Percentiles rank a stretch among this genome's conserved stretches.
These are phyloP conservation scores for Inga oerstediana DNA, from an alignment of 306 rosid genomes.

Conservation along the genomic window DNA sequence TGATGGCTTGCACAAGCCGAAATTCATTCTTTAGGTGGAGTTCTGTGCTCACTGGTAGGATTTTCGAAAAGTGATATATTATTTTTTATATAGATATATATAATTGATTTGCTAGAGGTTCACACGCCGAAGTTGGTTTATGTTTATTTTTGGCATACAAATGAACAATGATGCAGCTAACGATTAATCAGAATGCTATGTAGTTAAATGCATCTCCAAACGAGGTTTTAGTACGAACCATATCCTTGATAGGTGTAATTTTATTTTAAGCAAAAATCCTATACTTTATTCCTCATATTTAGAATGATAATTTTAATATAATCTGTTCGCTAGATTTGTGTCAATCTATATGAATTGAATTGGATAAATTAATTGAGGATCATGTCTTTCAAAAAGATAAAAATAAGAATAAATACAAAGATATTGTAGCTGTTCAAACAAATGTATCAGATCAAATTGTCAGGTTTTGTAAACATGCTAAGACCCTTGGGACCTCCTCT, in stretches of 20 bases:
- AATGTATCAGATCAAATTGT: too few species aligned
- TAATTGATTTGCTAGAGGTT: neutral
- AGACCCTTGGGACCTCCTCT: too few species aligned
- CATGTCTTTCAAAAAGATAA: neutral
- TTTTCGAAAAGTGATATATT: neutral
- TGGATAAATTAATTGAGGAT: neutral
- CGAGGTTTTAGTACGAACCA: neutral
- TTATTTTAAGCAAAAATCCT: neutral
- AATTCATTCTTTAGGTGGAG: neutral
- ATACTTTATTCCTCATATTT: neutral
- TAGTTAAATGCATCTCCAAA: neutral
- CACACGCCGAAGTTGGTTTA: neutral
- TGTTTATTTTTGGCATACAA: neutral
- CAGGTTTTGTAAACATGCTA: too few species aligned
- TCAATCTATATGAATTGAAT: neutral
- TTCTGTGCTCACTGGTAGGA: neutral
- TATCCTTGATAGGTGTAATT: neutral
- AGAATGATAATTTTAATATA: neutral
- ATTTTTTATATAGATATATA: neutral
- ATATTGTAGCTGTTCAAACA: too few species aligned
- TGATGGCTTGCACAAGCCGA: neutral
- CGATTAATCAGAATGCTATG: too few species aligned
- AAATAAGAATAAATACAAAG: too few species aligned
- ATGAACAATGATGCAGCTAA: neutral
- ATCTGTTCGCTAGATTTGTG: neutral